Base-by-base conservation (phyloP, 2,329 filamentous ascomycete species). In the Thermoascus crustaceus region DNA sequence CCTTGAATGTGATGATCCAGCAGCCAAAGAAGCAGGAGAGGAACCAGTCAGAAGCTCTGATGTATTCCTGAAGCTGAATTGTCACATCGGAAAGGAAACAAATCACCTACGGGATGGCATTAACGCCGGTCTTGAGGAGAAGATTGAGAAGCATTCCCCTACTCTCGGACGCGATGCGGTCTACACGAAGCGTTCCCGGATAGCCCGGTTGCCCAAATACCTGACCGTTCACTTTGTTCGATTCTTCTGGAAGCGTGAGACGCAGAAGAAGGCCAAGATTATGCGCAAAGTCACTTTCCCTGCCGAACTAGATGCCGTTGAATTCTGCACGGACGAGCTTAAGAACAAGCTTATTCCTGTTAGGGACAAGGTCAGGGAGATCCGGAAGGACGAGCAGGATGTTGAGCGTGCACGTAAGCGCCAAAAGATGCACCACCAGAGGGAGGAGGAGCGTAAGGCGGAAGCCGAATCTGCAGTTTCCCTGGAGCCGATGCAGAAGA, bases 201-300 rank as follows among this genome's bases (percentile, higher is more conserved):
- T 98, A 50, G 78, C 88, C 7, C 81, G 89, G 13, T 70, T 95
- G 32, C 91, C 91, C 11, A 94, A 94, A 61, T 95, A 98, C 58
- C 73, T 98, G 29, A 91, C 91, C 0, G 85, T 98, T 3, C 91
- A 98, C 63, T 94, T 98, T 59, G 85, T 98, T 38, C 85, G 91
- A 45, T 98, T 98, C 68, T 95, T 89, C 69, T 98, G 91, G 91
- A 89, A 94, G 57, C 79, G 82, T 30, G 86, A 94, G 48, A 87
- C 85, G 3, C 82, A 93, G 63, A 96, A 96, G 71, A 98, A 98
- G 72, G 88, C 89, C 47, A 98, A 98, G 73, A 98, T 98, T 51
- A 89, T 98, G 85, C 85, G 88, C 58, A 98, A 96, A 66, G 91
- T 98, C 38, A 89, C 86, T 0, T 98, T 98, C 58, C 89, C 89